Evolutionary conservation across 1,139 yeast genomes (phyloP).

Genomic region (Yamadazyma atlantica): DNA sequence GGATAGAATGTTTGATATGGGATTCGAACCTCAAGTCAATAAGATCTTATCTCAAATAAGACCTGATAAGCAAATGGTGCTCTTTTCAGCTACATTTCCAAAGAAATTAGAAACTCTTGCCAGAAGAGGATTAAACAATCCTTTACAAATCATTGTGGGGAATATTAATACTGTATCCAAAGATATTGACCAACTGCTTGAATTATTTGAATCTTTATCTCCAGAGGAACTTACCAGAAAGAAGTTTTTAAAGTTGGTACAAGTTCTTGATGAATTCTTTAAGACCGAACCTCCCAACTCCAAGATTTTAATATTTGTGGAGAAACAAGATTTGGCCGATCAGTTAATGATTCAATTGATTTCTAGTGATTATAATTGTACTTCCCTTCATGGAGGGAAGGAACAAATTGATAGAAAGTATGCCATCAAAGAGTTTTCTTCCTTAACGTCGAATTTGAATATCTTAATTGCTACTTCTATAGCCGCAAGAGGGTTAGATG

Average conservation of each 20-base stretch:
- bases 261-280: conserved; percentile 49
- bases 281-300: conserved; percentile 15
- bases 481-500: conserved; percentile 94
- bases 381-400: conserved; percentile 89
- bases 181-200: conserved; percentile 73
- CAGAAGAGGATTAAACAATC: conserved; percentile 54
- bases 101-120: conserved; percentile 77
- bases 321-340: conserved; percentile 83
- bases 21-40: conserved; percentile 94
- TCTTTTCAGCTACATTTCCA: conserved; percentile 95
- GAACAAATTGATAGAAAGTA: conserved; percentile 81
- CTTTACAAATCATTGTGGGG: conserved; percentile 80
- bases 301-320: conserved; percentile 75
- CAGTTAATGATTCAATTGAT: conserved; percentile 56
- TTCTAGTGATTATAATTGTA: conserved; percentile 56
- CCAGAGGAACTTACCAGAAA: conserved; percentile 24
- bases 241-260: conserved; percentile 57
- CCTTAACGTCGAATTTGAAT: conserved; percentile 48
- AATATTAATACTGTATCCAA: conserved; percentile 81
- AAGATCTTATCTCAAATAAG: conserved; percentile 76
- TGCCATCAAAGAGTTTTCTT: conserved; percentile 71
- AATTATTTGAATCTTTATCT: conserved; percentile 48
- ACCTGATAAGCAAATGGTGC: conserved; percentile 87
- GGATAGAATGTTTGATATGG: conserved; percentile 95
- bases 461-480: conserved; percentile 88